A percentile compares a stretch with the other conserved stretches of the same genome.
These are phyloP conservation scores for Auxenochlorella pyrenoidosa DNA, from an alignment of 139 green algal genomes.

Conservation along the genomic window DNA sequence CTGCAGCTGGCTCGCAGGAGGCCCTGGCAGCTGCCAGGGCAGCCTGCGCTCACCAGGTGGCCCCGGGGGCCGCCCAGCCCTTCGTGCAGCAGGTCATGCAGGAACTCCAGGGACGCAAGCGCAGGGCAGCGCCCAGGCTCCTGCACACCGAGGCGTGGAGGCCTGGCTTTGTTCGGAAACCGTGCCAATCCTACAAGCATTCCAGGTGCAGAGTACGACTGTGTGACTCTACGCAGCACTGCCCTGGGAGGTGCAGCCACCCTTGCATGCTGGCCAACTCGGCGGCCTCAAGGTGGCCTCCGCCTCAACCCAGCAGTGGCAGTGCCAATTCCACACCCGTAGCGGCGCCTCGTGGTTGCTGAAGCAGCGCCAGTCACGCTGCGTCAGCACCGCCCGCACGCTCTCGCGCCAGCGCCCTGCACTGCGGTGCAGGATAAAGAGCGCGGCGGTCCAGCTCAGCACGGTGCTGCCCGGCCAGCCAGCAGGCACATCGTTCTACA, in stretches of 20 bases:
- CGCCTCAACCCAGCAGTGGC: not conserved
- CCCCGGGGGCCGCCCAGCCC: conserved; percentile 8
- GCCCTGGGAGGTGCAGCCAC: too few relatives aligned
- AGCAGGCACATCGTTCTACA: too few relatives aligned
- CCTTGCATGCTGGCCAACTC: too few relatives aligned
- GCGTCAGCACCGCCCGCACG: not conserved
- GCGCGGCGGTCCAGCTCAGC: too few relatives aligned
- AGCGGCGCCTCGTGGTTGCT: conserved; percentile 21
- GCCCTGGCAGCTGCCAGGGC: too few relatives aligned
- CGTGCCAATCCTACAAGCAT: not conserved
- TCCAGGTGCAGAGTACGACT: too few relatives aligned
- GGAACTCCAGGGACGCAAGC: conserved; percentile 15
- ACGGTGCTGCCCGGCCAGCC: too few relatives aligned
- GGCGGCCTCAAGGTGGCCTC: too few relatives aligned
- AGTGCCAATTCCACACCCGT: not conserved
- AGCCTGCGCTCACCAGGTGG: not conserved
- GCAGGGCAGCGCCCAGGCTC: not conserved
- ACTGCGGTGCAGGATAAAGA: not conserved
- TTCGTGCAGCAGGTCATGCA: conserved; percentile 21
- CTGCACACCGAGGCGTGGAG: not conserved
- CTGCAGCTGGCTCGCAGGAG: too few relatives aligned
- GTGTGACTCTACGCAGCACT: too few relatives aligned
- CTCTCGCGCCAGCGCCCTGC: not conserved
- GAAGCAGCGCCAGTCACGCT: conserved; percentile 11
- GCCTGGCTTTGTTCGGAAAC: too few relatives aligned